A percentile compares a stretch with the other conserved stretches of the same genome.
Evolutionary conservation across 768 basidiomycete species (phyloP).

Genomic region (Daedaleopsis sinensis): DNA sequence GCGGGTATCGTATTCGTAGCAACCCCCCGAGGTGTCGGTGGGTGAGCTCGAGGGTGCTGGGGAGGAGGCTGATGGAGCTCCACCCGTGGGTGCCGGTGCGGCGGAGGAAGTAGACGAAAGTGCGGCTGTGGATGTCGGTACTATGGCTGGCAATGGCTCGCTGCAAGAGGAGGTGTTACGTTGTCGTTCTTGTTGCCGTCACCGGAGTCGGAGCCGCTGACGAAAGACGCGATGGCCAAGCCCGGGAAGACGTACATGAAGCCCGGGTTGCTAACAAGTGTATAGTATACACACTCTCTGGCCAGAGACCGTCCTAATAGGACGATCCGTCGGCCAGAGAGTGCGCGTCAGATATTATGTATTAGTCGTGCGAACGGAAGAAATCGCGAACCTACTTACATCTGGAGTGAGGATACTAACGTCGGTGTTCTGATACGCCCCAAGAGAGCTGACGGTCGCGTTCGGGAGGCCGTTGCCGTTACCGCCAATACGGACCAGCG

Average conservation of each 20-base stretch:
- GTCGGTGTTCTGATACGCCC: slow-evolving; percentile 70
- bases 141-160: neutral
- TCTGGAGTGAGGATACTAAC: slow-evolving; percentile 65
- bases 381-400: slow-evolving; percentile 3
- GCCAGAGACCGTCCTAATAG: too few relatives aligned
- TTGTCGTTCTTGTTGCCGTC: slow-evolving; percentile 2
- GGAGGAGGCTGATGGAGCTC: neutral
- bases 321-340: too few relatives aligned
- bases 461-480: slow-evolving; percentile 56
- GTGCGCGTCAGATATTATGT: neutral
- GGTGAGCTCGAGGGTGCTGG: neutral
- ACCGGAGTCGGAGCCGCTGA: neutral
- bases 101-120: neutral
- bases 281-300: too few relatives aligned
- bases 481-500: slow-evolving; percentile 58
- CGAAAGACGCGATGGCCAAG: slow-evolving; percentile 22
- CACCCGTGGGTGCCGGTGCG: neutral
- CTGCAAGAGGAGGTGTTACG: neutral
- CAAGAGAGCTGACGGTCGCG: slow-evolving; percentile 59
- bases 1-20: neutral
- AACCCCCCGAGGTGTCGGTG: neutral
- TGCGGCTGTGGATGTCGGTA: neutral
- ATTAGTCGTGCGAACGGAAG: neutral
- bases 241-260: slow-evolving; percentile 28
- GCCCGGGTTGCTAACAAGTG: slow-evolving; percentile 19